Base-by-base conservation (phyloP, 2,329 filamentous ascomycete genomes). In the Basipetospora sp. region DNA sequence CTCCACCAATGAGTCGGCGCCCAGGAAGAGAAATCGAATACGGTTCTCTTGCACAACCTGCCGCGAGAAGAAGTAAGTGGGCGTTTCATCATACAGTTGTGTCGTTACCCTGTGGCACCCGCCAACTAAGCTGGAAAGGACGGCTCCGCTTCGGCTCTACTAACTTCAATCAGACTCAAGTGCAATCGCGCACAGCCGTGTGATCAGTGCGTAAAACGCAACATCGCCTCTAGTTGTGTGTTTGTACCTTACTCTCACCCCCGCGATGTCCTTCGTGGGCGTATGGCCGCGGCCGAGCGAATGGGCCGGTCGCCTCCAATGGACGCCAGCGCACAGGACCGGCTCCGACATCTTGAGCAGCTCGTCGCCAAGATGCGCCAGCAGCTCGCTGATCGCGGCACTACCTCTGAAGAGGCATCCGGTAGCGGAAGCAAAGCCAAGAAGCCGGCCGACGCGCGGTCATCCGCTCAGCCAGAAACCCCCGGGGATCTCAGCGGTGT, bases 31-130 rank as follows among this genome's bases (percentile, higher is more conserved):
- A 32, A 54, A 50, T 39, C 49, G 53, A 8, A 50, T 55, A 29
- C 42, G 52, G 2, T 52, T 53, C 40, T 56, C 53, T 2, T 56
- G 53, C 45, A 53, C 47, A 3, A 50, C 45, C 8, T 56, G 53
- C 38, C 48, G 53, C 8, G 53, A 54, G 16, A 56, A 56, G 39
- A 56, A 56, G 53, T 55, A 25, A 47, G 49, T 39, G 16, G 34
- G 11, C 16, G 19, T 9, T 0, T 15, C 13, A 9, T 4, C 10
- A 20, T n/a, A n/a, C n/a, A n/a, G n/a, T 31, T 28, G 27, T 27
- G 13, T 33, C 41, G 16, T 43, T 36, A 28, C 28, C 8, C 28
- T 37, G n/a, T n/a, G n/a, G n/a, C n/a, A n/a, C n/a, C n/a, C n/a
- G n/a, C n/a, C n/a, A n/a, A n/a, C n/a, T n/a, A n/a, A n/a, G n/a